Conservation (phyloP, 2,329 filamentous ascomycete species). For the Thelonectria discophora region DNA sequence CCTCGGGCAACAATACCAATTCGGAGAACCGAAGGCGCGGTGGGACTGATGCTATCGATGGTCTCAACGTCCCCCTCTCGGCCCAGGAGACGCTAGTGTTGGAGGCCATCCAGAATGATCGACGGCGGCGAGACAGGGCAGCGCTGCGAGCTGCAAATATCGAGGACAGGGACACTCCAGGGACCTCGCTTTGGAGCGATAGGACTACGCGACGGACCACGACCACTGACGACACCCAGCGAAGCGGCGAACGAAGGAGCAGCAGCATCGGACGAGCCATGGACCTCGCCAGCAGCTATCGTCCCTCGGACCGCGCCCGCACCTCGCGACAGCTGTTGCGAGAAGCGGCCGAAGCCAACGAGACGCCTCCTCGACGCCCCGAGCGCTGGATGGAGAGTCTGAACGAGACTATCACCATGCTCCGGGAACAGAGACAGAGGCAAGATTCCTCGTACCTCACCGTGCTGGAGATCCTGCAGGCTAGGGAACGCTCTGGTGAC, state of each 20-base stretch:
- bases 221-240: slow-evolving; percentile 39
- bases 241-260: slow-evolving; percentile 47
- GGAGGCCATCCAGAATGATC: slow-evolving; percentile 64
- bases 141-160: slow-evolving; percentile 35
- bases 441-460: slow-evolving; percentile 50
- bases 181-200: slow-evolving; percentile 26
- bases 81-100: slow-evolving; percentile 65
- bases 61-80: slow-evolving; percentile 61
- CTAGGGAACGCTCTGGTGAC: slow-evolving; percentile 45
- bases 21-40: slow-evolving; percentile 43
- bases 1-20: slow-evolving; percentile 20
- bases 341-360: slow-evolving; percentile 38
- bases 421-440: slow-evolving; percentile 48
- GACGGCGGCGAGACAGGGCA: slow-evolving; percentile 59
- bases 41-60: slow-evolving; percentile 49
- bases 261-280: slow-evolving; percentile 51
- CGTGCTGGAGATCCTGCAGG: slow-evolving; percentile 50
- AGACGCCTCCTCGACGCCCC: slow-evolving; percentile 32
- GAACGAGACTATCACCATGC: slow-evolving; percentile 48
- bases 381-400: slow-evolving; percentile 49
- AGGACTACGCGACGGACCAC: slow-evolving; percentile 28
- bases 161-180: slow-evolving; percentile 29
- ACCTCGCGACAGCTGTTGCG: slow-evolving; percentile 46
- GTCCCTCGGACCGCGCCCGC: slow-evolving; percentile 48
- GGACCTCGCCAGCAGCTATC: slow-evolving; percentile 50